Conservation (phyloP, 2,329 filamentous ascomycete genomes). For the Phoma sp. region DNA sequence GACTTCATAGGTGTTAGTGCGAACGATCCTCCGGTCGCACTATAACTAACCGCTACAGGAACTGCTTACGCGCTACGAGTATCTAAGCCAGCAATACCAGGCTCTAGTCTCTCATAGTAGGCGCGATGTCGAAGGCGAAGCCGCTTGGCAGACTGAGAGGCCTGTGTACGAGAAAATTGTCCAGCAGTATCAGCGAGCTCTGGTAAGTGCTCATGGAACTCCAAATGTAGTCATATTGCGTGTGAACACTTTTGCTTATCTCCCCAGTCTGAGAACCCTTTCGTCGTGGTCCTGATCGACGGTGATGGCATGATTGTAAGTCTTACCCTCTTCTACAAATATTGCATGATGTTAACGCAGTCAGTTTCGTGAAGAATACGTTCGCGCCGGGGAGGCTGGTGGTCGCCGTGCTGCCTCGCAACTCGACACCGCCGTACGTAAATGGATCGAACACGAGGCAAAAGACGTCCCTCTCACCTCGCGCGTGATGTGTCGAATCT, state of each 20-base stretch:
- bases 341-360: not conserved
- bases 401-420: conserved; percentile 61
- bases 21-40: not conserved
- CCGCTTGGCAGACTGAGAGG: conserved; percentile 32
- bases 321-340: not conserved
- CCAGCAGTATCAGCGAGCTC: conserved; percentile 27
- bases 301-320: conserved; percentile 60
- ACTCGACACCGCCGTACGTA: conserved; percentile 54
- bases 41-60: conserved; percentile 40
- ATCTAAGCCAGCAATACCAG: conserved; percentile 42
- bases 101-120: conserved; percentile 34
- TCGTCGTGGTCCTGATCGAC: conserved; percentile 62
- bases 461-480: conserved; percentile 51
- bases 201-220: conserved; percentile 27
- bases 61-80: conserved; percentile 51
- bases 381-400: conserved; percentile 60
- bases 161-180: conserved; percentile 27
- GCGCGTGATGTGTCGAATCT: conserved; percentile 62
- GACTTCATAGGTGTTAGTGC: conserved; percentile 42
- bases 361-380: conserved; percentile 58
- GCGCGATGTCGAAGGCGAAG: conserved; percentile 30
- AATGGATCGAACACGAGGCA: conserved; percentile 49
- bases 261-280: conserved; percentile 53
- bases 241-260: not conserved
- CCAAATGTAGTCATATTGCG: not conserved